Evolutionary conservation across 106 monocot genomes (phyloP), one percentile per base, ranked within the genome.

Genomic region (Vanilla planifolia): DNA sequence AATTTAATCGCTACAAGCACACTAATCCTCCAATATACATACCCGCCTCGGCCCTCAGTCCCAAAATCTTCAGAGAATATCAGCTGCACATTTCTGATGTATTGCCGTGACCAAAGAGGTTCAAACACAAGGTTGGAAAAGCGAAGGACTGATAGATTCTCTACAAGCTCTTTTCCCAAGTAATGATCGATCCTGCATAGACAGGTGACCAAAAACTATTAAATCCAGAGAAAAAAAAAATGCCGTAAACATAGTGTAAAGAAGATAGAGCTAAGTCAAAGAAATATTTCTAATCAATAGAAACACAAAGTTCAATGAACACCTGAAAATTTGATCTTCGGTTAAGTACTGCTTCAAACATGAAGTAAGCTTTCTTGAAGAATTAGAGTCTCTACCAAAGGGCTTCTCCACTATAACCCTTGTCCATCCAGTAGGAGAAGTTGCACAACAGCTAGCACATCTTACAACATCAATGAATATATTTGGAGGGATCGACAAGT

Each of bases 31-130:
- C 4, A 48, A 28, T 63, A 39, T 11, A 76, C 89, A 67, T 56
- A 92, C 91, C 91, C 90, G 66, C 85, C 90, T 69, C 91, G 79
- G 10, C 82, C 91, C 62, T 86, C 86, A 25, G 91, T 86, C 29
- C 91, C 91, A 59, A 92, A 92, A 80, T 92, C 86, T 72, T 92
- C 91, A 48, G 91, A 86, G 53, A 92, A 92, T 74, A 86, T 80
- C 51, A 92, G 69, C 34, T 92, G 91, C 32, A 86, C 86, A 56
- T 86, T 92, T 73, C 79, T 77, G 17, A 92, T 92, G 69, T 80
- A 92, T 42, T 92, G 82, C 33, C 91, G 53, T 1, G 86, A 83
- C 91, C 86, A 92, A 16, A 92, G 50, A 20, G 91, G 91, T 33
- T 92, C 83, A 17, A 92, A 86, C 30, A 92, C 72, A 36, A 92